phyloP scores from a whole-genome alignment of 345 rosid species.

The Corymbia maculata region DNA sequence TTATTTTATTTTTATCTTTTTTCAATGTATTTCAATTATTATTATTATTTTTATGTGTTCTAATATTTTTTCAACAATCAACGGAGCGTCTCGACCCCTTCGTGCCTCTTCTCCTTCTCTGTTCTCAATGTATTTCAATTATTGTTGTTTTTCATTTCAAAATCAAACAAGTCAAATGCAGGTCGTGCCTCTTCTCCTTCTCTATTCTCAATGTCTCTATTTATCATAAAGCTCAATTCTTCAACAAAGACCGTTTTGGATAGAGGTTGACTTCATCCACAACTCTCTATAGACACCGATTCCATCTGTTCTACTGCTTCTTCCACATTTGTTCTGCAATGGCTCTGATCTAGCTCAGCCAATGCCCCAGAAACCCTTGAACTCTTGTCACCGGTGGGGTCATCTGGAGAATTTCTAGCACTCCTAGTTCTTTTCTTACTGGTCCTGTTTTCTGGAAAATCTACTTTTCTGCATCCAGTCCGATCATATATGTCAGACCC shows the following conservation, averaged over 20 bases:
- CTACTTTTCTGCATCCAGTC: constrained; percentile 20
- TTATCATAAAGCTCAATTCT: constrained; percentile 7
- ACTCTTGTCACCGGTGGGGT: background rate
- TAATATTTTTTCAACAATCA: too few relatives aligned
- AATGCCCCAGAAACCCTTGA: background rate
- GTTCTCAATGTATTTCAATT: too few relatives aligned
- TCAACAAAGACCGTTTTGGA: background rate
- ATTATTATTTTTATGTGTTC: too few relatives aligned
- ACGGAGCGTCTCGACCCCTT: background rate
- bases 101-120: too few relatives aligned
- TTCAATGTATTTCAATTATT: too few relatives aligned
- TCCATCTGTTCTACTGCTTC: background rate
- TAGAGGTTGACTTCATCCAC: background rate
- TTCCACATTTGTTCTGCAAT: background rate
- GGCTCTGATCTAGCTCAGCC: background rate
- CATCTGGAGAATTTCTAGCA: background rate
- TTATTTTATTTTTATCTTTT: too few relatives aligned
- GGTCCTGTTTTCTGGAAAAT: background rate
- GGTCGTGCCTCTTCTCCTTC: background rate
- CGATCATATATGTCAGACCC: constrained; percentile 18
- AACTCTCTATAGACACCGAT: background rate
- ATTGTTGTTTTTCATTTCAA: constrained; percentile 1
- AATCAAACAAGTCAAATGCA: constrained; percentile 7
- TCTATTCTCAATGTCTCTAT: constrained; percentile 1
- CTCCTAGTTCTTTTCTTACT: constrained; percentile 3